Evolutionary conservation across 108 stramenopile genomes (phyloP), one percentile per base, ranked within the genome.

Genomic region (Cyclostephanos tholiformis): DNA sequence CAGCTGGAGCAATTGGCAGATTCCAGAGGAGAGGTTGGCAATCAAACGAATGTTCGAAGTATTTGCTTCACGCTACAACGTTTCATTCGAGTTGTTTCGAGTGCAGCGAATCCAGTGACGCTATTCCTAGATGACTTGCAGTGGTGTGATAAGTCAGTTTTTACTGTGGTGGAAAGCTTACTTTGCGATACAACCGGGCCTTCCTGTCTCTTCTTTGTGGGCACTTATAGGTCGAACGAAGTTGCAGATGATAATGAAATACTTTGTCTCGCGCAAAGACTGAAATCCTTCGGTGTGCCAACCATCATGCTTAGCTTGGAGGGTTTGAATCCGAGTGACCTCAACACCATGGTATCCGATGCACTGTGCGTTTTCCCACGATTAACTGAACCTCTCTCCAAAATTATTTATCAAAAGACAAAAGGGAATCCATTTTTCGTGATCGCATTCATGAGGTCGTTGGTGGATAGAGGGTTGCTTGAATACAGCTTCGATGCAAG

Each of bases 381-480:
- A 32, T 4, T 32, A 2, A 32, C 32, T 4, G 32, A 32, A 32
- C 23, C 77, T 64, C 17, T 65, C 70, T 44, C 77, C 32, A 19
- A 44, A 0, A 65, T 79, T 3, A 53, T 79, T 17, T 58, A 26
- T 36, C 64, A 65, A 19, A 79, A 72, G 69, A 79, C 77, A 19
- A 67, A 68, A 56, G 78, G 78, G 30, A 72, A 72, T 12, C 80
- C 80, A 17, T 66, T 76, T 26, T 76, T 76, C 32, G 63, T 70
- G n/a, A 13, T 60, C 1, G 39, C 66, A n/a, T 82, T 82, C 36
- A n/a, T 82, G 19, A 46, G 71, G 0, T 60, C 76, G 11, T 61
- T 82, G 32, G 52, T 67, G 16, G 71, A 72, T 23, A 23, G 65
- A n/a, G 26, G 30, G 22, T 27, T 74, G 44, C 69, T 23, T 76